Base-by-base conservation (phyloP, 176 grass and related monocot genomes). In the Oryza coarctata region DNA sequence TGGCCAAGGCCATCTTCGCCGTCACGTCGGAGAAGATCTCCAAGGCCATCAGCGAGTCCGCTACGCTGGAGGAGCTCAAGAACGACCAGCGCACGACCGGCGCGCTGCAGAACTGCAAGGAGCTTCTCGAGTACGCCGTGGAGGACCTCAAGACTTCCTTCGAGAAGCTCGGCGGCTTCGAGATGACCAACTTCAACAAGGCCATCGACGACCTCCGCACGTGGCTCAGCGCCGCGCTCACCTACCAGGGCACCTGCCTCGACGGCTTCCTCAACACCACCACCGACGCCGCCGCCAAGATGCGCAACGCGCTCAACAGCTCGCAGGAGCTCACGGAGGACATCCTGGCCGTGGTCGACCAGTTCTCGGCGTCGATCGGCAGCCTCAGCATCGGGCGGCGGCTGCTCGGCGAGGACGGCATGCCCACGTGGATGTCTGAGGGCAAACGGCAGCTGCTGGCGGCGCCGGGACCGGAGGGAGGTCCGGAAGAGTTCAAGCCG, bases 241-340 rank as follows among this genome's bases (percentile, higher is more conserved):
- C 94, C 2, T 93, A 93, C 85, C 88, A 96, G 91, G 88, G 84
- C 75, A 97, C 94, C 0, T 97, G 94, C 86, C 79, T 97, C 13
- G 91, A 97, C 73, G 94, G 94, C 2, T 97, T 97, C 86, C 7
- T 77, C 0, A 93, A 93, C 78, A 82, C 88, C 38, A 93, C 84
- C 62, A 86, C 86, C 1, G 84, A 97, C 14, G 94, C 94, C 3
- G 73, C 88, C 1, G 80, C 26, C 33, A 88, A 92, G 83, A 97
- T 97, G 94, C 49, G 71, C 22, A 70, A 38, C 6, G 77, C 94
- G 15, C 94, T 97, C 23, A 93, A 93, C 79, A 86, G 80, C 5
- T 82, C 94, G 55, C 58, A 82, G 67, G 91, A 97, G 79, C 94
- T 97, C 15, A 97, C 94, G 0, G 87, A 89, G 83, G 92, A 97